phyloP scores from a whole-genome alignment of 164 flowering plant species.

The Stephania japonica region DNA sequence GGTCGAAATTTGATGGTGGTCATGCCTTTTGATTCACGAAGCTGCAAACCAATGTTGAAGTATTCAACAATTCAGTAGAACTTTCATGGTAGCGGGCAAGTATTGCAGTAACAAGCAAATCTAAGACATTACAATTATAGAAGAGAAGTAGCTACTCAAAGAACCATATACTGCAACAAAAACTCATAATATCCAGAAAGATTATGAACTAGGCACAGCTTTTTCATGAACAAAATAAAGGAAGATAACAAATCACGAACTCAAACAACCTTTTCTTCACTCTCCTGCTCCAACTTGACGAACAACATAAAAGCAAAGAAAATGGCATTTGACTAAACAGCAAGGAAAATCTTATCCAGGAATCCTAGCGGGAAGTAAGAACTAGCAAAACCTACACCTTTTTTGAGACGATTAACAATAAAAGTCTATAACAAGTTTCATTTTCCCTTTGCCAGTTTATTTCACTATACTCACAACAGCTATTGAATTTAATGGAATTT shows the following conservation, averaged over 20 bases:
- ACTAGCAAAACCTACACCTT: neutral
- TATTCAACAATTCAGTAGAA: neutral
- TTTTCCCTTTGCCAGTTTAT: neutral
- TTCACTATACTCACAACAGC: neutral
- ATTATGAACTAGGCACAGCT: neutral
- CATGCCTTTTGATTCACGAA: slow-evolving; percentile 12
- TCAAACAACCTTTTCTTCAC: neutral
- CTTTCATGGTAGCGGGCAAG: neutral
- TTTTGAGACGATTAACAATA: neutral
- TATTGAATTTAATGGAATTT: neutral
- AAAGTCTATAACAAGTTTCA: neutral
- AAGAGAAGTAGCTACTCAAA: neutral
- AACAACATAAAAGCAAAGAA: neutral
- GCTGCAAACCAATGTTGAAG: slow-evolving; percentile 1
- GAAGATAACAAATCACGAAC: neutral
- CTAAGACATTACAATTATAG: neutral
- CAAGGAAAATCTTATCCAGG: neutral
- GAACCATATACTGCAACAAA: neutral
- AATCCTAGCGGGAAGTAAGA: neutral
- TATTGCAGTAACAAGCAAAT: neutral
- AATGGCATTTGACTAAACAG: neutral
- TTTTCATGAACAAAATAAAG: neutral
- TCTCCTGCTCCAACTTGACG: neutral
- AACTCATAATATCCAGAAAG: neutral
- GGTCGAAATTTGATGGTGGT: slow-evolving; percentile 9